Evolutionary conservation across 306 rosid species (phyloP).

Genomic region (Trichosanthes truncata): DNA sequence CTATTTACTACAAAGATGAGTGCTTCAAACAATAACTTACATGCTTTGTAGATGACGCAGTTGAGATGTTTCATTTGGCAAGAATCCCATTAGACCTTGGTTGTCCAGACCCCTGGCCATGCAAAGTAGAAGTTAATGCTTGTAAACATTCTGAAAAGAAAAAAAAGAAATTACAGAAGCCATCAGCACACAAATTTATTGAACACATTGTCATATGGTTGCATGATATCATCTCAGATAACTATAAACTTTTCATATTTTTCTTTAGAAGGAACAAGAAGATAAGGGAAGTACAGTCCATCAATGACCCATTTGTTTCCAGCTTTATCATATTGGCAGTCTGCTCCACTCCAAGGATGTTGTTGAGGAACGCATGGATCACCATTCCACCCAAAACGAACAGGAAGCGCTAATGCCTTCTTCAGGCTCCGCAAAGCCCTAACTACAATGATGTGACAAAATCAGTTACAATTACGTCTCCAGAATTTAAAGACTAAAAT

Average conservation of each 20-base stretch:
- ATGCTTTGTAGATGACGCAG: conserved; percentile 63
- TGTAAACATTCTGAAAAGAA: neutral
- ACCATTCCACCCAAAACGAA: conserved; percentile 94
- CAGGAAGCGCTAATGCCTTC: conserved; percentile 77
- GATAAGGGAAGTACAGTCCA: conserved; percentile 63
- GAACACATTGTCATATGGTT: neutral
- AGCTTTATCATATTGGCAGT: conserved; percentile 56
- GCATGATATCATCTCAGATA: neutral
- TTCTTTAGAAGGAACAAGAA: conserved; percentile 8
- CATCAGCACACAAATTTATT: neutral
- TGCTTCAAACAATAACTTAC: conserved; percentile 38
- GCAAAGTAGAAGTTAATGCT: conserved; percentile 27
- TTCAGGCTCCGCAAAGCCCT: conserved; percentile 65
- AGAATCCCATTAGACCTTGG: conserved; percentile 81
- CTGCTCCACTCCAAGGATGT: conserved; percentile 96
- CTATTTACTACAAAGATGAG: neutral
- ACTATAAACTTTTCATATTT: neutral
- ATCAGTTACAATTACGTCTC: neutral
- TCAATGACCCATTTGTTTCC: conserved; percentile 76
- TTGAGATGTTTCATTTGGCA: conserved; percentile 63
- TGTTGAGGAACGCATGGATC: conserved; percentile 99
- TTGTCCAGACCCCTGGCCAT: conserved; percentile 80
- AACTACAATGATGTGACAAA: conserved; percentile 36
- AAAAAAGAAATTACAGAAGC: neutral
- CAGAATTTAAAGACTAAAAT: conserved; percentile 3